Conservation (phyloP, 2,329 filamentous ascomycete genomes). For the Pseudovirgaria hyperparasitica region DNA sequence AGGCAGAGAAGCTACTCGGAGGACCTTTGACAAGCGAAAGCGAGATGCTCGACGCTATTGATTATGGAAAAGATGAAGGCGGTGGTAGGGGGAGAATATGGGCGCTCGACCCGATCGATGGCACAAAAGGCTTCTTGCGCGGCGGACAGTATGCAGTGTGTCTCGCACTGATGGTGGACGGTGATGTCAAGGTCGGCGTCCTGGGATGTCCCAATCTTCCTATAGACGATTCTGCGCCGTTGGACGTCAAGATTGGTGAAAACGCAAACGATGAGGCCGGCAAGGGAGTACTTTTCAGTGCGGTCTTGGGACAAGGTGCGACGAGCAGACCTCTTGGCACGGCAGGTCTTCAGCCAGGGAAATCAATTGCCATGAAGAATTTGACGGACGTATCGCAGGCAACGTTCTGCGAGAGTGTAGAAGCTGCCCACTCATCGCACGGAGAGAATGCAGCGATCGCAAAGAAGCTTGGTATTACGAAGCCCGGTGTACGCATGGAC, state of each 20-base stretch:
- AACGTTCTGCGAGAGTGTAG: slow-evolving; percentile 93
- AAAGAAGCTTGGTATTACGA: slow-evolving; percentile 71
- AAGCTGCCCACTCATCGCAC: slow-evolving; percentile 84
- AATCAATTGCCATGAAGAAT: slow-evolving; percentile 66
- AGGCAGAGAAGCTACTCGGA: slow-evolving; percentile 55
- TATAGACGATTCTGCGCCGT: slow-evolving; percentile 60
- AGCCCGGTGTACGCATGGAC: slow-evolving; percentile 88
- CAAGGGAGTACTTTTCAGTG: slow-evolving; percentile 80
- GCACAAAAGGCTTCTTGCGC: slow-evolving; percentile 91
- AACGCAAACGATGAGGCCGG: slow-evolving; percentile 62
- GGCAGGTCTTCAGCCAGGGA: slow-evolving; percentile 40
- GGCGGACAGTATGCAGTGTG: slow-evolving; percentile 97
- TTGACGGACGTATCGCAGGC: slow-evolving; percentile 63
- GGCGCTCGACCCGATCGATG: slow-evolving; percentile 95
- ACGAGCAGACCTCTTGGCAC: slow-evolving; percentile 59
- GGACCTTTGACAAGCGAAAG: slow-evolving; percentile 55
- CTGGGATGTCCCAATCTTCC: slow-evolving; percentile 93
- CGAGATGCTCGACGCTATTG: slow-evolving; percentile 46
- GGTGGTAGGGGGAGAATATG: slow-evolving; percentile 71
- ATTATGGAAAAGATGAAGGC: slow-evolving; percentile 52
- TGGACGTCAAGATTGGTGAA: slow-evolving; percentile 59
- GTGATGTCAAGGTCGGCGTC: slow-evolving; percentile 86
- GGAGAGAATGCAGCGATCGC: slow-evolving; percentile 79
- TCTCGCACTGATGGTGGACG: slow-evolving; percentile 81
- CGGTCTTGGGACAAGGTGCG: slow-evolving; percentile 66